phyloP scores from a whole-genome alignment of 257 asterid species.

The Solanum appendiculatum region DNA sequence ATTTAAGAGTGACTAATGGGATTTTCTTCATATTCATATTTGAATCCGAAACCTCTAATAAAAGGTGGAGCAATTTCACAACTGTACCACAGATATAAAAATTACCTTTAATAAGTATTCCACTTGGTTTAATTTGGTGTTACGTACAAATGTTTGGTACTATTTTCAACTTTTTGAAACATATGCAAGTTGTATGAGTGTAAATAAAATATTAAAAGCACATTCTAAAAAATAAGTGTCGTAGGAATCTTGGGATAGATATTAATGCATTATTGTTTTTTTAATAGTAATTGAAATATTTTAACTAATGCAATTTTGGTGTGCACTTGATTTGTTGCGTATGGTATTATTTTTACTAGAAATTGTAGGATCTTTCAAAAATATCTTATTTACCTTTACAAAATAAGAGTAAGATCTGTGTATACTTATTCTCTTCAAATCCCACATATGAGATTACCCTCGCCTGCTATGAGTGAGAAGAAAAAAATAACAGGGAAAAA shows the following conservation, averaged over 20 bases:
- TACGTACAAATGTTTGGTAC: not conserved
- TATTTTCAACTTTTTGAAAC: not conserved
- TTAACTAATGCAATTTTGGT: no score
- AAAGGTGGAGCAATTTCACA: no score
- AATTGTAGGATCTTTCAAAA: no score
- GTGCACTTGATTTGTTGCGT: no score
- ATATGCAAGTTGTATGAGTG: not conserved
- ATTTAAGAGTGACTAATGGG: no score
- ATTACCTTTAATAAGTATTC: not conserved
- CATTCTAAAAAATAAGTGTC: not conserved
- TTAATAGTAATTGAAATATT: no score
- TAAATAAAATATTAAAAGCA: not conserved
- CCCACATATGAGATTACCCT: not conserved
- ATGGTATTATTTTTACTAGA: no score
- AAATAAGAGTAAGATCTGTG: no score
- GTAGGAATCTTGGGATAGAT: not conserved
- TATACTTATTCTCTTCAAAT: no score
- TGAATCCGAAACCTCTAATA: no score
- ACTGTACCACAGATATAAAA: not conserved
- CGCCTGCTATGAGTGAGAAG: not conserved
- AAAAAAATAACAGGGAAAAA: not conserved
- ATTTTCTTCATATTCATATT: no score
- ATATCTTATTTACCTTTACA: no score
- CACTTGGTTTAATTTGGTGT: not conserved
- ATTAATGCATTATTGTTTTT: not conserved